These are phyloP conservation scores for Pseudonectria foliicola DNA, from an alignment of 2,329 filamentous ascomycete genomes.

Conservation along the genomic window DNA sequence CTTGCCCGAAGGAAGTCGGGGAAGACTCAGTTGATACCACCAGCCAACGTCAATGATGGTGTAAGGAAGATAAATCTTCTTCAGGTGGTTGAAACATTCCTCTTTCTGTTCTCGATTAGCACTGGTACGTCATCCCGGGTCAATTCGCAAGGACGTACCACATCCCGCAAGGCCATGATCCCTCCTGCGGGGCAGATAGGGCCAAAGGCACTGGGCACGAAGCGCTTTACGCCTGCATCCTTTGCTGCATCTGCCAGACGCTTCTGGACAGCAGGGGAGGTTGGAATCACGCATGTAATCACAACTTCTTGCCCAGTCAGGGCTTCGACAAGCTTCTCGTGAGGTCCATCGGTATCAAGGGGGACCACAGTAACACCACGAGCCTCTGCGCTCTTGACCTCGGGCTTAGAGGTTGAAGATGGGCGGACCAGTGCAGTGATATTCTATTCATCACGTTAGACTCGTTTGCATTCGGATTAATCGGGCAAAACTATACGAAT, in stretches of 20 bases:
- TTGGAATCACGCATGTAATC: conserved; percentile 4
- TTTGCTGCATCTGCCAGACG: conserved; percentile 9
- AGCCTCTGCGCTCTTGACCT: conserved; percentile 3
- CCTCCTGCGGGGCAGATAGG: too few relatives aligned
- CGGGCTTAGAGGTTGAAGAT: conserved; percentile 8
- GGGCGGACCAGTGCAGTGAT: conserved; percentile 10
- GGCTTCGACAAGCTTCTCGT: conserved; percentile 6
- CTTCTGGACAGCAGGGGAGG: conserved; percentile 1
- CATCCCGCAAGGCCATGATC: too few relatives aligned
- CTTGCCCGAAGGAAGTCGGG: conserved; percentile 21
- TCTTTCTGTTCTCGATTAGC: conserved; percentile 33
- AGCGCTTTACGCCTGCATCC: conserved; percentile 12
- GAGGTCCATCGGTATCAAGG: conserved; percentile 4
- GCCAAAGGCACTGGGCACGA: conserved; percentile 2
- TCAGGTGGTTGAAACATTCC: conserved; percentile 40
- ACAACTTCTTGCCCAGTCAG: conserved; percentile 11
- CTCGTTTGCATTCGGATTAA: too few relatives aligned
- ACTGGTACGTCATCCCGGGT: conserved; percentile 5
- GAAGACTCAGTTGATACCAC: conserved; percentile 44
- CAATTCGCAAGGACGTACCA: conserved; percentile 5
- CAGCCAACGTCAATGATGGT: conserved; percentile 52
- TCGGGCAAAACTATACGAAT: conserved; percentile 6
- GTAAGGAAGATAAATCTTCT: conserved; percentile 41
- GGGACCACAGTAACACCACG: conserved; percentile 7
- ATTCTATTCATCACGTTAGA: conserved; percentile 1